Base-by-base conservation (phyloP, 1,284 basidiomycete genomes). In the Malassezia obtusa region DNA sequence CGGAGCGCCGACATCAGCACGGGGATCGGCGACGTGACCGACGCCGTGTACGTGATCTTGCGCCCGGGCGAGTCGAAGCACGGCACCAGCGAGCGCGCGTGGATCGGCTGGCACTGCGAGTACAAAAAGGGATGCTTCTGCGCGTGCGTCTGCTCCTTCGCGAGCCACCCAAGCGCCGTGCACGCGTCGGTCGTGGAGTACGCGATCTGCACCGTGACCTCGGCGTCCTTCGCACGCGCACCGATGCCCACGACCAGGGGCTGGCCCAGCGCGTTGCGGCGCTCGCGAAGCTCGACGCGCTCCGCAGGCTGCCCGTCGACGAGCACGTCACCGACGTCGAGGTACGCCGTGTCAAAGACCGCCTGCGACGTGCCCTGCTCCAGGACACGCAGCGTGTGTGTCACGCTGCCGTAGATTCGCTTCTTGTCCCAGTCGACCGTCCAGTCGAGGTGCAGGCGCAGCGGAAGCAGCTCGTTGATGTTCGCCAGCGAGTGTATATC, bases 141-240 rank as follows among this genome's bases (percentile, higher is more conserved):
- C 77, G 68, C 89, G 58, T 89, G 86, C 0, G 91, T 96, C 76
- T 95, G 90, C 83, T 85, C 83, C 63, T 88, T 86, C 32, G 82
- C 82, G 28, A 96, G 80, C 89, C 91, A 98, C 57, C 92, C 91
- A n/a, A 98, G 77, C 0, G 91, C 89, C 11, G 83, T 86, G 72
- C 84, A 85, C 28, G 83, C 77, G 52, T 81, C 77, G 4, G 87
- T 87, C 1, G 90, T 92, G 32, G 79, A 78, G 49, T 73, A 73
- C 17, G 60, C 46, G 50, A 73, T 67, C 25, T 57, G 50, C 32
- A 73, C 49, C 19, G 57, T 50, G 10, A 67, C 31, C 36, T 52
- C 59, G 51, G 64, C 62, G 30, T 64, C 68, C 50, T 60, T 41
- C 39, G 38, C 38, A 14, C 55, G 56, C 26, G 66, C 54, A 22